Evolutionary conservation across 2,329 filamentous ascomycete genomes (phyloP).

Genomic region (Lecanicillium sp.): DNA sequence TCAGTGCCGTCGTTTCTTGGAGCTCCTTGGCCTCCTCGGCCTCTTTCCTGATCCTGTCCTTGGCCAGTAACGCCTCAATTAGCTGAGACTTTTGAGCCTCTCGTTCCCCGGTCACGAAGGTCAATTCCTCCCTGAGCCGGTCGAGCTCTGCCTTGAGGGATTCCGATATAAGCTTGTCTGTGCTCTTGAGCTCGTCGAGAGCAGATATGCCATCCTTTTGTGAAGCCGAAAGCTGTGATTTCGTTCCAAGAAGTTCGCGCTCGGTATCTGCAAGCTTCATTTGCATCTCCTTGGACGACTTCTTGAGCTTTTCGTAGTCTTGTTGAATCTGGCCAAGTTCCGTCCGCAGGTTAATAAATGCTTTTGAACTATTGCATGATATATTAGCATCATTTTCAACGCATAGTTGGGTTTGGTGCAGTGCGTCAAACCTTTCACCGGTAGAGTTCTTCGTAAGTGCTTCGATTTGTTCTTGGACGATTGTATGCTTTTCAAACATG

Average conservation of each 20-base stretch:
- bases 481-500: constrained; percentile 49
- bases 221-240: constrained; percentile 46
- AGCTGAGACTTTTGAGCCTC: constrained; percentile 53
- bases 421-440: constrained; percentile 47
- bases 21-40: constrained; percentile 38
- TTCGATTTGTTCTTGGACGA: constrained; percentile 50
- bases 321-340: constrained; percentile 35
- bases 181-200: constrained; percentile 50
- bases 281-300: constrained; percentile 35
- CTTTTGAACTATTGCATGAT: constrained; percentile 38
- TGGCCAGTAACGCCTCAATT: constrained; percentile 50
- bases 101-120: constrained; percentile 40
- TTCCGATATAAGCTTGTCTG: constrained; percentile 50
- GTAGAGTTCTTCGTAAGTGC: constrained; percentile 43
- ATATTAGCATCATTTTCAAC: constrained; percentile 19
- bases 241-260: constrained; percentile 45
- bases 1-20: constrained; percentile 26
- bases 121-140: constrained; percentile 43
- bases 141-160: constrained; percentile 53
- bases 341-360: constrained; percentile 43
- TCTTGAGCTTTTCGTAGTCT: constrained; percentile 40
- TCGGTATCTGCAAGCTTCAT: constrained; percentile 43
- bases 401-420: constrained; percentile 20
- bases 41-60: constrained; percentile 51
- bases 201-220: constrained; percentile 47